Conservation (phyloP, 345 rosid species). For the Firmiana major region DNA sequence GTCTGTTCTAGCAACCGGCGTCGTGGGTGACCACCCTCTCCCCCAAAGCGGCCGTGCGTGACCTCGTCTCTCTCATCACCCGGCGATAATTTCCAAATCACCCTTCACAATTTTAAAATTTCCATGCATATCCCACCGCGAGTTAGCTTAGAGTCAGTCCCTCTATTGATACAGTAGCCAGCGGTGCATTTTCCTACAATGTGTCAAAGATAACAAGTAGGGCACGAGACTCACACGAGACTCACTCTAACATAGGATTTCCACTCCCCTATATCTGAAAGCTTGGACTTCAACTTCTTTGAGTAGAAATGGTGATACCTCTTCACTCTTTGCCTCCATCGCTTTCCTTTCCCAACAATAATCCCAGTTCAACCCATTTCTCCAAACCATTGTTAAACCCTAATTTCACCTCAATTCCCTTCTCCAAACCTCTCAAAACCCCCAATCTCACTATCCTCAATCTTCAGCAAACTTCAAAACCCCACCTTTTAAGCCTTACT, state of each 20-base stretch:
- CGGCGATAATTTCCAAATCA: too few species aligned
- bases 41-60: too few species aligned
- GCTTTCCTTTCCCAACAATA: constrained; percentile 24
- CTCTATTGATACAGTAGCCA: too few species aligned
- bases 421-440: neutral
- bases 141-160: too few species aligned
- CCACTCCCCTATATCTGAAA: neutral
- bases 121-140: too few species aligned
- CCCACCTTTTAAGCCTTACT: constrained; percentile 6
- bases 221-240: neutral
- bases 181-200: too few species aligned
- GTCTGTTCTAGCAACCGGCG: too few species aligned
- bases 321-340: constrained; percentile 14
- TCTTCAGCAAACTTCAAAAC: constrained; percentile 7
- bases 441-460: constrained; percentile 8
- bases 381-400: constrained; percentile 3
- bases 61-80: too few species aligned
- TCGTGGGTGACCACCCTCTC: too few species aligned
- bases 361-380: constrained; percentile 7
- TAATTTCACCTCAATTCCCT: neutral
- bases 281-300: neutral
- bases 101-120: too few species aligned
- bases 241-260: neutral
- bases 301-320: constrained; percentile 25
- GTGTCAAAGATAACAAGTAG: neutral